A percentile compares a stretch with the other conserved stretches of the same genome.
phyloP scores from a whole-genome alignment of 2,329 filamentous ascomycete species.

The Beauveria australis region DNA sequence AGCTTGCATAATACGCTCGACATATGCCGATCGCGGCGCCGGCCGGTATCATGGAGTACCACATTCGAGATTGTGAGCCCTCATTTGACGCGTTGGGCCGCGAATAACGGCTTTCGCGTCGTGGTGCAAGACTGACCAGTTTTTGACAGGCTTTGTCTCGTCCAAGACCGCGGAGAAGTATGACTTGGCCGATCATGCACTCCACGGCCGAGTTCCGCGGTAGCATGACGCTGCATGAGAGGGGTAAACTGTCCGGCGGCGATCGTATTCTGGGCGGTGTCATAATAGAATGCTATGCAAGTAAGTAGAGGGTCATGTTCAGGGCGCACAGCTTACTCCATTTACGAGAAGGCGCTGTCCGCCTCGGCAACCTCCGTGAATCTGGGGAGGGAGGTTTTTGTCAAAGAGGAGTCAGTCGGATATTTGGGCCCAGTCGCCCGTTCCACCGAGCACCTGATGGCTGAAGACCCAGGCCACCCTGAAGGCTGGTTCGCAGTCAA shows the following conservation, averaged over 20 bases:
- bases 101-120: neutral
- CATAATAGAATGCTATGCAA: slow-evolving; percentile 6
- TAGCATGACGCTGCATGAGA: neutral
- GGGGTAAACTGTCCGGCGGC: neutral
- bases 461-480: neutral
- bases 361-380: neutral
- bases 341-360: neutral
- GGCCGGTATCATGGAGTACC: neutral
- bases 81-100: neutral
- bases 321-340: slow-evolving; percentile 2
- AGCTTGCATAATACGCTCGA: neutral
- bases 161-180: neutral
- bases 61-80: neutral
- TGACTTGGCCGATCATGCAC: neutral
- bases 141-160: neutral
- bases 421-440: neutral
- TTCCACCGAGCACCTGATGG: neutral
- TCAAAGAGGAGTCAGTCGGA: neutral
- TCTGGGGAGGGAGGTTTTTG: neutral
- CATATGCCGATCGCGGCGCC: neutral
- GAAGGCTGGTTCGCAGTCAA: neutral
- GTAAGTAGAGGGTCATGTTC: neutral
- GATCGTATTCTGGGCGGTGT: neutral
- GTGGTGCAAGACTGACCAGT: neutral
- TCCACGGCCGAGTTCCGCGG: neutral